Evolutionary conservation across 2,329 filamentous ascomycete genomes (phyloP), one percentile per base, ranked within the genome.

Genomic region (Aureobasidium uvarum): DNA sequence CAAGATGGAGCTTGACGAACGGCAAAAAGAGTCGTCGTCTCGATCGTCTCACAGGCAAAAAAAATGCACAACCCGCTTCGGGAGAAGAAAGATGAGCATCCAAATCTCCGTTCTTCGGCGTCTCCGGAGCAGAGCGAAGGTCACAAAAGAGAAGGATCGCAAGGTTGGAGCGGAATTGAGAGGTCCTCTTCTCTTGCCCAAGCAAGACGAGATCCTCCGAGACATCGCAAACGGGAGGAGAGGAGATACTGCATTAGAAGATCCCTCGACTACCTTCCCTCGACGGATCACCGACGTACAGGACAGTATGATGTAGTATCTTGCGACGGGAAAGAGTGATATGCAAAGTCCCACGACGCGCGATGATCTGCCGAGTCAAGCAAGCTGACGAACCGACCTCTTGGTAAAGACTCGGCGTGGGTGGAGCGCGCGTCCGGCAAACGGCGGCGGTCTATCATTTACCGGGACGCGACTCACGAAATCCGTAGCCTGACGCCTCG

Each of bases 381-480:
- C 55, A 59, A 48, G 56, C 36, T 39, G 33, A 23, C 20, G 58
- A 41, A 62, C 58, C 58, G 45, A 60, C 41, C 20, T 48, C 28
- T 48, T 60, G 58, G 58, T 25, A 51, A 62, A 50, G 31, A n/a
- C 58, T 51, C 58, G 58, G 58, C 58, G 56, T 23, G 33, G 33
- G 52, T 56, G 52, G 38, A 25, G 56, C 56, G 33, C n/a, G 33
- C 33, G 31, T 20, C 41, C 58, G 58, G 45, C 33, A 62, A 51
- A 62, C 45, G 45, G 58, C 33, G 58, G 45, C 33, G 43, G 58
- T 28, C 58, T 50, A 31, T 33, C 58, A 62, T 39, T 20, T 38
- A 31, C 56, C 56, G 56, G 56, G 28, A 60, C 41, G 28, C 36
- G 23, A 51, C 33, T 36, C 33, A 31, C 31, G 23, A 43, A 48